Percentiles rank a stretch among this genome's conserved stretches.
Conservation (phyloP, 805 yeast genomes). For the Millerago galiae region DNA sequence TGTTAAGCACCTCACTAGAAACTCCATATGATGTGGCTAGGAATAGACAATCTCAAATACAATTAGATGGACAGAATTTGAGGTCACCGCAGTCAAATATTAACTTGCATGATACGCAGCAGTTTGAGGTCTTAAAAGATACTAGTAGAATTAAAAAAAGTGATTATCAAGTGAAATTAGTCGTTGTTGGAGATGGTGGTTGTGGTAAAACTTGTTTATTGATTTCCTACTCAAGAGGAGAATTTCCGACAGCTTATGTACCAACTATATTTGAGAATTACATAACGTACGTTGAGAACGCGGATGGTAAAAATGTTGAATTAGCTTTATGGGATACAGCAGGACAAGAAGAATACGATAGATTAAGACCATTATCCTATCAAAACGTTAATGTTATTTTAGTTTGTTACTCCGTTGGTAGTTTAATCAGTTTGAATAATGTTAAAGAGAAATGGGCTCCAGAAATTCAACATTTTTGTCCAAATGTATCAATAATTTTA, state of each 20-base stretch:
- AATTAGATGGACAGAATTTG: conserved; percentile 1
- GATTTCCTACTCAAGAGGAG: conserved; percentile 57
- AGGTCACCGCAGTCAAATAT: conserved; percentile 2
- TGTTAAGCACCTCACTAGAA: conserved; percentile 18
- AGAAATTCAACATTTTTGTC: conserved; percentile 78
- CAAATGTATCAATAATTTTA: conserved; percentile 66
- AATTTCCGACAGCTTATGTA: conserved; percentile 65
- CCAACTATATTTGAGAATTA: conserved; percentile 84
- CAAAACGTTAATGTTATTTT: conserved; percentile 73
- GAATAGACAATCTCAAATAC: conserved; percentile 14
- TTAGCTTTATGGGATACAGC: conserved; percentile 87
- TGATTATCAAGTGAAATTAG: conserved; percentile 47
- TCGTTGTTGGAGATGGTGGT: conserved; percentile 85
- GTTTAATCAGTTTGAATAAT: conserved; percentile 56
- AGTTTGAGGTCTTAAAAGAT: too few species aligned
- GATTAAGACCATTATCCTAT: conserved; percentile 72
- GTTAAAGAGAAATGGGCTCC: conserved; percentile 83
- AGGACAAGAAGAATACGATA: conserved; percentile 81
- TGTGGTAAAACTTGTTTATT: conserved; percentile 85
- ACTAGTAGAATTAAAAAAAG: conserved; percentile 16
- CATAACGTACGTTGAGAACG: conserved; percentile 46
- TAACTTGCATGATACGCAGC: neutral
- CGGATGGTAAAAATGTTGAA: conserved; percentile 49
- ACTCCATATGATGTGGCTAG: conserved; percentile 25
- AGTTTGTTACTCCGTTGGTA: conserved; percentile 69